Conservation (phyloP, 176 grass and related monocot genomes). For the Hsuehochloa calcarea region DNA sequence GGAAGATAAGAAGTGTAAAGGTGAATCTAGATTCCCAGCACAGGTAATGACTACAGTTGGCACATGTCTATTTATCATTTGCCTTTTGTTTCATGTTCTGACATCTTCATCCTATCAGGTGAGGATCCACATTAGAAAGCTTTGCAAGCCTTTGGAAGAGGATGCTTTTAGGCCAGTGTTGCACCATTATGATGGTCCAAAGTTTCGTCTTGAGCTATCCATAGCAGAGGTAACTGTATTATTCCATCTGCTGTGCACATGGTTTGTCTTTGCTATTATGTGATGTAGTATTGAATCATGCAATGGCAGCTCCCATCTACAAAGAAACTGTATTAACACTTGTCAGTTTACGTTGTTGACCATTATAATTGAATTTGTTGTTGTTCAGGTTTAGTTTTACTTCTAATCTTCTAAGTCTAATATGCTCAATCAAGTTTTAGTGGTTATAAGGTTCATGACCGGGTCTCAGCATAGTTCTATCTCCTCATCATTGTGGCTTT, state of each 20-base stretch:
- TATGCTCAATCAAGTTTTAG: background rate
- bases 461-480: background rate
- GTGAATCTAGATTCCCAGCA: conserved; percentile 93
- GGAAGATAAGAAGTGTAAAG: conserved; percentile 99
- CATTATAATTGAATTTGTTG: background rate
- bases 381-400: background rate
- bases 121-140: conserved; percentile 84
- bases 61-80: conserved; percentile 16
- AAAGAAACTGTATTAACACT: background rate
- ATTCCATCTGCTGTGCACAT: conserved; percentile 5
- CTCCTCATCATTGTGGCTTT: background rate
- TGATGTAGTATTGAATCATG: background rate
- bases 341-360: background rate
- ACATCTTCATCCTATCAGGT: conserved; percentile 56
- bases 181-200: conserved; percentile 97
- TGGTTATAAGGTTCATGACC: background rate
- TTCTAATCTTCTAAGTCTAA: background rate
- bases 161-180: conserved; percentile 97
- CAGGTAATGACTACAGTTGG: conserved; percentile 48
- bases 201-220: conserved; percentile 97
- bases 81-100: conserved; percentile 26
- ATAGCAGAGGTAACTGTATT: conserved; percentile 70
- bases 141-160: conserved; percentile 95
- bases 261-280: background rate
- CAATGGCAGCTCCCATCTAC: background rate